Evolutionary conservation across 176 grass and related monocot species (phyloP).

Genomic region (Oryza coarctata): DNA sequence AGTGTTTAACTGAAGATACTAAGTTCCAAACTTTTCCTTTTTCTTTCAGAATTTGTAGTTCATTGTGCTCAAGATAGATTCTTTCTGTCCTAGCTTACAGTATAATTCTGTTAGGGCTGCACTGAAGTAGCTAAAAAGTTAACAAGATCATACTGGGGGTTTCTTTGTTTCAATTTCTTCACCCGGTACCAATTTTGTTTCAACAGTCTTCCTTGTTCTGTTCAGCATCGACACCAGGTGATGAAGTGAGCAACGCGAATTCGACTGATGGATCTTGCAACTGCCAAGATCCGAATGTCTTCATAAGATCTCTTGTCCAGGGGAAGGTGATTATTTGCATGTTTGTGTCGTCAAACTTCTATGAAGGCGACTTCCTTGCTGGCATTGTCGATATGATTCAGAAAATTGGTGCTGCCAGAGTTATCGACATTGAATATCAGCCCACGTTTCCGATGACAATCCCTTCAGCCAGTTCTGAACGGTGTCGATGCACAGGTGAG

Average conservation of each 20-base stretch:
- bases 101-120: background rate
- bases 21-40: background rate
- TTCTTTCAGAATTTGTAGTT: background rate
- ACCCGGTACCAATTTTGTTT: conserved; percentile 11
- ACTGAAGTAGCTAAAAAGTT: background rate
- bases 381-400: conserved; percentile 43
- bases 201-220: conserved; percentile 11
- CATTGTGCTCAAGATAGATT: background rate
- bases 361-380: conserved; percentile 18
- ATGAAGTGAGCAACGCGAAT: conserved; percentile 51
- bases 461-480: conserved; percentile 52
- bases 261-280: conserved; percentile 12
- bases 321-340: conserved; percentile 77
- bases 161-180: background rate
- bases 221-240: conserved; percentile 64
- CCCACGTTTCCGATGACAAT: conserved; percentile 41
- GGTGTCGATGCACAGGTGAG: conserved; percentile 38
- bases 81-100: background rate
- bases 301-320: conserved; percentile 53
- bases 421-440: conserved; percentile 51
- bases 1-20: background rate
- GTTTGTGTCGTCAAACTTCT: conserved; percentile 34
- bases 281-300: conserved; percentile 43
- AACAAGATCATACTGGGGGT: background rate
- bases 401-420: conserved; percentile 61